phyloP scores from a whole-genome alignment of 192 early-diverging fungal species.

The Cladochytrium replicatum region DNA sequence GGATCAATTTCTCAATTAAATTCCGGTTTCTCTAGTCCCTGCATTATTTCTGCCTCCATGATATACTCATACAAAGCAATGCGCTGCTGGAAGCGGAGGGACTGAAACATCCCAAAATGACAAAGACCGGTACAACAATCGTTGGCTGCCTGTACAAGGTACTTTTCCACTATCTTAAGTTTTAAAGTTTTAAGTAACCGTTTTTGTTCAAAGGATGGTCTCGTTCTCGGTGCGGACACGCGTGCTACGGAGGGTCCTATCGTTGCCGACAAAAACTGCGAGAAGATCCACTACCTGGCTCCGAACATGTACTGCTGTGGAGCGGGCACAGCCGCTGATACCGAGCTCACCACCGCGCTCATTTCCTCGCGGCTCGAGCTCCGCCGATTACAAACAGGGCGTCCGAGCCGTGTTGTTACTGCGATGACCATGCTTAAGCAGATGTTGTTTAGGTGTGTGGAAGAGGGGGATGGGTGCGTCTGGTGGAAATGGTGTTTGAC shows the following conservation, averaged over 20 bases:
- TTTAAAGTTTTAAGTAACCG: too few species aligned
- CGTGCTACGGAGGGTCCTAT: constrained; percentile 91
- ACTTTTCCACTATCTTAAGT: background rate
- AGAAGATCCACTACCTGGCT: constrained; percentile 96
- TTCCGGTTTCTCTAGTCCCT: too few species aligned
- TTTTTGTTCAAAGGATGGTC: constrained; percentile 64
- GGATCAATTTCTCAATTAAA: too few species aligned
- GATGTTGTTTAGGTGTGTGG: constrained; percentile 71
- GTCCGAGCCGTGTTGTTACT: constrained; percentile 78
- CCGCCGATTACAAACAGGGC: constrained; percentile 80
- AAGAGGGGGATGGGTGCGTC: background rate
- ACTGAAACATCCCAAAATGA: constrained; percentile 65
- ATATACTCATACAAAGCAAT: constrained; percentile 62
- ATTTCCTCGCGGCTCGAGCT: constrained; percentile 91
- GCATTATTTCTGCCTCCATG: too few species aligned
- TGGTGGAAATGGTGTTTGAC: too few species aligned
- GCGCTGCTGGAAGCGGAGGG: constrained; percentile 66
- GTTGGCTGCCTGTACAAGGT: constrained; percentile 88
- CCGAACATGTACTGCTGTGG: constrained; percentile 98
- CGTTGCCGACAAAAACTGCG: constrained; percentile 98
- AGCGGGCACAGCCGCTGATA: constrained; percentile 98
- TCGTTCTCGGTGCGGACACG: constrained; percentile 93
- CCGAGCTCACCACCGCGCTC: constrained; percentile 85
- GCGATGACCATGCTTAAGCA: constrained; percentile 97
- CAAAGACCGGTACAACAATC: constrained; percentile 96